Base-by-base conservation (phyloP, 306 rosid species). In the Cucurbita ficifolia region DNA sequence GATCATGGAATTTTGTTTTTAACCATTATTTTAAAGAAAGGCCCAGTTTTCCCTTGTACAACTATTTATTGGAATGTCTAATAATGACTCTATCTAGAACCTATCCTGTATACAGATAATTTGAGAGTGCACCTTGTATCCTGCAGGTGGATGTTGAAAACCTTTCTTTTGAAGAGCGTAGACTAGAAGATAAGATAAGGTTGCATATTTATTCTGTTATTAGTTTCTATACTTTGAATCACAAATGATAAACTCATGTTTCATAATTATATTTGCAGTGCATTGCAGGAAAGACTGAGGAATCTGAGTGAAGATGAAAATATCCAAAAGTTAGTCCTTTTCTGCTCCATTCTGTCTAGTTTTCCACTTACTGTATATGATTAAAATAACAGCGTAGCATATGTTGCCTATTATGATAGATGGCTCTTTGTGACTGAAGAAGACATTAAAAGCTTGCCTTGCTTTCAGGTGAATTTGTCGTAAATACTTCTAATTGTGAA, bases 351-450 rank as follows among this genome's bases (percentile, higher is more conserved):
- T 39, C 75, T 57, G 73, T 75, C 51, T 40, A 55, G 64, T 75
- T 71, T 72, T 52, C 65, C 69, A 67, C 64, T 43, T 6, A 52
- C 38, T 1, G 43, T 40, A 24, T 61, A 65, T 46, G 49, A 39
- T 33, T 42, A 18, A 16, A 48, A 18, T 48, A 69, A 54, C 21
- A 76, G 58, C 64, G 17, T 64, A 29, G 70, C 63, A 35, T 68
- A 52, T 51, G 51, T 69, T 69, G 57, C 74, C 79, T 22, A 58
- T 18, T 70, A 45, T 45, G 51, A 10, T 78, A 95, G 99, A 87
- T 89, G 79, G 84, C 96, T 95, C 79, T 95, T 86, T 79, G 96
- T 95, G 56, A 89, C 96, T 2, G 97, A 95, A 77, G 99, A 95
- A 52, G 97, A 95, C 77, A 91, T 95, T 46, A 95, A 95, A 86